A percentile compares a stretch with the other conserved stretches of the same genome.
Conservation (phyloP, 2,329 filamentous ascomycete species). For the Penicillium sclerotiorum region DNA sequence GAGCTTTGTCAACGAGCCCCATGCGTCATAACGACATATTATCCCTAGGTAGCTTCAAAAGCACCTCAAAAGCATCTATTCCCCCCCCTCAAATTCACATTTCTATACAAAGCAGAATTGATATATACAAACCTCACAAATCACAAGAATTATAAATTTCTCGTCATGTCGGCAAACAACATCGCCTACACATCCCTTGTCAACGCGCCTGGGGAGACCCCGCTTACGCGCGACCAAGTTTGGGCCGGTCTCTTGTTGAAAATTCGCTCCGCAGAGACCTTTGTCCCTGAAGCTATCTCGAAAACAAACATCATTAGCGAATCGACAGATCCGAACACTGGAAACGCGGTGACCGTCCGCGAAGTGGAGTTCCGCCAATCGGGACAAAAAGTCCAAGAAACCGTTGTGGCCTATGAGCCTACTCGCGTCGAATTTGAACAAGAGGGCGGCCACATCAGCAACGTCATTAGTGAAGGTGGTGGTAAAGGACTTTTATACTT, state of each 20-base stretch:
- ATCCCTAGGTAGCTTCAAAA: neutral
- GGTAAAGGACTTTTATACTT: slow-evolving; percentile 39
- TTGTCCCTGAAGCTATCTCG: slow-evolving; percentile 32
- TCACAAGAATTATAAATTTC: too few species aligned
- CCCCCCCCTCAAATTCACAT: too few species aligned
- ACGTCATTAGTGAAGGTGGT: slow-evolving; percentile 35
- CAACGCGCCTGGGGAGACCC: slow-evolving; percentile 35
- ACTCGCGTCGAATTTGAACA: slow-evolving; percentile 33
- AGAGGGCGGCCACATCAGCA: slow-evolving; percentile 28
- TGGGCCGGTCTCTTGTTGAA: slow-evolving; percentile 39
- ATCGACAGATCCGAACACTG: slow-evolving; percentile 20
- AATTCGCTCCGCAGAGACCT: slow-evolving; percentile 32
- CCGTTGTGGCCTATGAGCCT: slow-evolving; percentile 27
- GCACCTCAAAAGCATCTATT: neutral
- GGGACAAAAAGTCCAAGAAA: slow-evolving; percentile 27
- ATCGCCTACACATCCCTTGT: slow-evolving; percentile 42
- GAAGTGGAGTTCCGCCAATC: slow-evolving; percentile 33
- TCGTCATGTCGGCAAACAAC: slow-evolving; percentile 35
- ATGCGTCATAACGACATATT: neutral
- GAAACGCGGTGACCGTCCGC: slow-evolving; percentile 29
- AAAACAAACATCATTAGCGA: slow-evolving; percentile 32
- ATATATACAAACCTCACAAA: neutral
- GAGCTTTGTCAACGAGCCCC: neutral
- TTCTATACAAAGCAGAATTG: neutral
- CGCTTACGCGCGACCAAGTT: slow-evolving; percentile 38